Evolutionary conservation across 805 yeast species (phyloP), one percentile per base, ranked within the genome.

Genomic region (Cyberlindnera maritima): DNA sequence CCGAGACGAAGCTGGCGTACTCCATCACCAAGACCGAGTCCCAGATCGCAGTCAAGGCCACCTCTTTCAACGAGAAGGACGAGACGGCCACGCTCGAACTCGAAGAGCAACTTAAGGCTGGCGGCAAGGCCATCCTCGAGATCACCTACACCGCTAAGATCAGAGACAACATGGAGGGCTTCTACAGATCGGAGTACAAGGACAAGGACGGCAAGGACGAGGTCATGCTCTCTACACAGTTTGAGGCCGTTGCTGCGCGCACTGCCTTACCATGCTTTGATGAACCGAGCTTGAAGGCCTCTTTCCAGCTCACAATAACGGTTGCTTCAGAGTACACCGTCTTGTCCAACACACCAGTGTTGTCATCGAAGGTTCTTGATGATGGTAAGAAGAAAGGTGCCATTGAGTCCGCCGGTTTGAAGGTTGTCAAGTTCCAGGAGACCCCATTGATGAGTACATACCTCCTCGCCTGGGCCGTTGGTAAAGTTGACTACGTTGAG

Each of bases 361-460:
- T 71, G 44, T 66, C 69, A n/a, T 80, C 83, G 47, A 69, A 65
- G 32, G 65, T 66, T 20, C 57, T 71, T 32, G 74, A 72, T 40
- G 68, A 71, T 52, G 67, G 65, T 41, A 72, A 70, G 55, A 76
- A 71, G 55, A 82, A 82, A 57, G 71, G 73, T 56, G 81, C 82
- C 20, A 52, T 61, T 33, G 60, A 57, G 19, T 40, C 58, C 21
- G 39, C 52, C 19, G 63, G 62, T 5, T 41, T 60, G 47, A 61
- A 61, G 41, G 49, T 48, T 23, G 63, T 61, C 43, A 54, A 51
- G 26, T 86, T 87, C 71, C 81, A 84, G 60, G 74, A 81, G 23
- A 82, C 94, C n/a, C 94, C 94, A 15, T 64, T 79, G 52, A 84
- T 86, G 88, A 82, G 90, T 40, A 85, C 94, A 12, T 87, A 87